Evolutionary conservation across 352 stramenopile species (phyloP), one percentile per base, ranked within the genome.

Genomic region (Phytophthora pini): DNA sequence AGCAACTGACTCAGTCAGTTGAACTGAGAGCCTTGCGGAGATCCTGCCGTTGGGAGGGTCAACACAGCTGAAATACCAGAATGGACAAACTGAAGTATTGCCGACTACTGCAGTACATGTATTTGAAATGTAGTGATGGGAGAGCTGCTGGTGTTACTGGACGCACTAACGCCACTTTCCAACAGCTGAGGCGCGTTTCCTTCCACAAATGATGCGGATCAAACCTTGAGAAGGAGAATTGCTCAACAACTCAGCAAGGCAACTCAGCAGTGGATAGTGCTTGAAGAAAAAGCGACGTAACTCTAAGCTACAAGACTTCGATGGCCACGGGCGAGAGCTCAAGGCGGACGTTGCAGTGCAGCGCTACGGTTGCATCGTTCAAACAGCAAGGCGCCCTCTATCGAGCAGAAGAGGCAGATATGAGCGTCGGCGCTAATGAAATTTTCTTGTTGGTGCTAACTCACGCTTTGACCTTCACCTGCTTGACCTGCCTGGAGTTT

Each of bases 381-480:
- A 10, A 38, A 17, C 40, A 45, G 40, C 48, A 32, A 26, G 24
- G 24, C 24, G 24, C 2, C 1, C 24, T 26, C 24, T 9, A 43
- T 27, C 48, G 8, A 47, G 41, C 44, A 62, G 55, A 62, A 41
- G 44, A 56, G 55, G 5, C 55, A 40, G 31, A 45, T 7, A 24
- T n/a, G 12, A 11, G 41, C 26, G 45, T 49, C 56, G 56, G 17
- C 56, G 45, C 56, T 43, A 64, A 63, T 36, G 12, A 63, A 56
- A 56, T 49, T 63, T 11, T 22, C 6, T 8, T 5, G 15, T 26
- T 20, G 48, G 11, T 29, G 36, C 41, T 31, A 32, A 2, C 49
- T 62, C 31, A 59, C 22, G 46, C 32, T 56, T 63, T 66, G 8
- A 56, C 29, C 22, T 54, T 74, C 34, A 51, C 27, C 24, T 60